These are phyloP conservation scores for Verticillium longisporum DNA, from an alignment of 2,329 filamentous ascomycete species.

Conservation along the genomic window DNA sequence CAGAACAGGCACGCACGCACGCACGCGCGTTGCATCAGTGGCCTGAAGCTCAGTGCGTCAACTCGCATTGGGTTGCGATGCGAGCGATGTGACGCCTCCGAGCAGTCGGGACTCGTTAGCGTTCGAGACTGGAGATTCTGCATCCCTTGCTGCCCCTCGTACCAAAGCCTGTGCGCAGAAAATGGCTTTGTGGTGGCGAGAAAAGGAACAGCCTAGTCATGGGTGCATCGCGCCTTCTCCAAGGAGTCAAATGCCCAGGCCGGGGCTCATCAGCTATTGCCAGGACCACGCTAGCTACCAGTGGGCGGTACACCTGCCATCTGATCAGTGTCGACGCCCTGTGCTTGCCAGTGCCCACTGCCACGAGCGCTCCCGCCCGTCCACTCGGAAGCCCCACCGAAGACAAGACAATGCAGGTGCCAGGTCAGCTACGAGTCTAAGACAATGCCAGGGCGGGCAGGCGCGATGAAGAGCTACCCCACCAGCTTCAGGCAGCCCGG, in stretches of 20 bases:
- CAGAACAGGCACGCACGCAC: neutral
- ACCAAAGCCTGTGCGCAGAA: neutral
- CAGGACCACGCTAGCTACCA: neutral
- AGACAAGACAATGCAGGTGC: neutral
- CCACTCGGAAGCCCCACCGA: slow-evolving; percentile 2
- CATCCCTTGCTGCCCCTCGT: neutral
- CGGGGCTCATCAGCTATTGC: neutral
- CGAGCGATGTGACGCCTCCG: neutral
- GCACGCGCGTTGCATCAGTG: neutral
- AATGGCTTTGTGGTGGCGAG: neutral
- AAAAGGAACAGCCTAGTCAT: neutral
- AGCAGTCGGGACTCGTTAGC: neutral
- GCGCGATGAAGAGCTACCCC: neutral
- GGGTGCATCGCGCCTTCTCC: neutral
- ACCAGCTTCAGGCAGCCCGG: neutral
- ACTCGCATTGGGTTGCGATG: neutral
- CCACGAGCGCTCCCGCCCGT: neutral
- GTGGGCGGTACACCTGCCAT: neutral
- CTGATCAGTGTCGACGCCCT: neutral
- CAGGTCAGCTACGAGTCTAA: neutral
- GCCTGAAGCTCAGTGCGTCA: neutral
- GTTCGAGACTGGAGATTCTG: neutral
- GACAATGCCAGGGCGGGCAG: neutral
- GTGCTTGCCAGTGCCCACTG: neutral
- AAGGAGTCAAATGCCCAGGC: neutral